Conservation (phyloP, 169 alveolate genomes). For the Cryptosporidium parvum region DNA sequence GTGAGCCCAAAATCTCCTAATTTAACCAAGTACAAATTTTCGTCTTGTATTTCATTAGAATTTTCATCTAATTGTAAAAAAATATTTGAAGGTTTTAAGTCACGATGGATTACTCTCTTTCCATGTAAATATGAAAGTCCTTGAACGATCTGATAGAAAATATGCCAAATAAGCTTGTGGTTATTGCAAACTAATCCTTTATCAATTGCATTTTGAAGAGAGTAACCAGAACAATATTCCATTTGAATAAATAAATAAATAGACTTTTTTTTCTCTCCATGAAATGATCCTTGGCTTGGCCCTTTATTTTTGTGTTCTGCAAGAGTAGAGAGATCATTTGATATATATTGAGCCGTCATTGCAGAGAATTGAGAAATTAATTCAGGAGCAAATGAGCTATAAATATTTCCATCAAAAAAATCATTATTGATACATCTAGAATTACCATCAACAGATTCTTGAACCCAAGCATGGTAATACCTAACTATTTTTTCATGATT, state of each 20-base stretch:
- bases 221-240: slow-evolving; percentile 88
- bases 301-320: slow-evolving; percentile 57
- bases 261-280: slow-evolving; percentile 70
- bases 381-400: slow-evolving; percentile 68
- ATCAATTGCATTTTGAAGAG: slow-evolving; percentile 82
- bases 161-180: slow-evolving; percentile 82
- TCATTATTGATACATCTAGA: slow-evolving; percentile 41
- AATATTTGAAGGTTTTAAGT: slow-evolving; percentile 87
- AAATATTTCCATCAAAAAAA: slow-evolving; percentile 23
- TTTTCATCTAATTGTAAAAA: slow-evolving; percentile 83
- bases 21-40: slow-evolving; percentile 78
- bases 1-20: slow-evolving; percentile 89
- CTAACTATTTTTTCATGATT: slow-evolving; percentile 87
- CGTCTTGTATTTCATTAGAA: background rate
- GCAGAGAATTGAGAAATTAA: slow-evolving; percentile 66
- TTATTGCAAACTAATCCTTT: slow-evolving; percentile 79
- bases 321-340: slow-evolving; percentile 22
- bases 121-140: slow-evolving; percentile 88
- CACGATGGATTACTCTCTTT: slow-evolving; percentile 88
- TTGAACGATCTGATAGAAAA: slow-evolving; percentile 85
- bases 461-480: slow-evolving; percentile 89
- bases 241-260: slow-evolving; percentile 85
- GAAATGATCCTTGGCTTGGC: background rate
- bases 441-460: slow-evolving; percentile 79
- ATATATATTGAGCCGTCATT: slow-evolving; percentile 57